These are phyloP conservation scores for Suhomyces chickasaworum DNA, from an alignment of 1,139 yeast genomes.

Conservation along the genomic window DNA sequence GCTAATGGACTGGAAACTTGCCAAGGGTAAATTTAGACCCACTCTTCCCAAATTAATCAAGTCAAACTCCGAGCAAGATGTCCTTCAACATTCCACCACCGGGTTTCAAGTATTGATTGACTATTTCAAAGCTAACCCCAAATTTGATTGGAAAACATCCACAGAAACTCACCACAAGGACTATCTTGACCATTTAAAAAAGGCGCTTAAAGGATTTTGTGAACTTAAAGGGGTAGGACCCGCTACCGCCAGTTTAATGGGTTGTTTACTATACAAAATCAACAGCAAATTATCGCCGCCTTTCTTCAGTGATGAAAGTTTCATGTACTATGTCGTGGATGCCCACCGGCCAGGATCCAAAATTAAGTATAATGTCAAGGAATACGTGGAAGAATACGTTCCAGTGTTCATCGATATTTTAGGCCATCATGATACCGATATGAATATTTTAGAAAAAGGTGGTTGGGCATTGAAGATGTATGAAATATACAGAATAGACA, in stretches of 20 bases:
- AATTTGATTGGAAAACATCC: constrained; percentile 15
- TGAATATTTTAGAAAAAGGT: constrained; percentile 35
- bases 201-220: constrained; percentile 33
- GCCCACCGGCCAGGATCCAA: constrained; percentile 31
- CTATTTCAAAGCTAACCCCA: constrained; percentile 10
- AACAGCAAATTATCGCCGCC: constrained; percentile 38
- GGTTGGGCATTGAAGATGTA: constrained; percentile 42
- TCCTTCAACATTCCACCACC: constrained; percentile 29
- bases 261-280: constrained; percentile 34
- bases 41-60: constrained; percentile 44
- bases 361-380: constrained; percentile 46
- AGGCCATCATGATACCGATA: constrained; percentile 13
- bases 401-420: constrained; percentile 27
- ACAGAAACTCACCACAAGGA: constrained; percentile 5
- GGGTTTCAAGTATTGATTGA: constrained; percentile 33
- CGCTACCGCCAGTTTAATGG: constrained; percentile 49
- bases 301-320: constrained; percentile 53
- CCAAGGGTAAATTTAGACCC: constrained; percentile 51
- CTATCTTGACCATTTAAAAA: constrained; percentile 25
- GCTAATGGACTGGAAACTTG: constrained; percentile 53
- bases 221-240: constrained; percentile 52
- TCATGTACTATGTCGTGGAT: constrained; percentile 37
- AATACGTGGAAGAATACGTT: constrained; percentile 40
- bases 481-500: constrained; percentile 27
- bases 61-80: constrained; percentile 34